Evolutionary conservation across 202 grass and related monocot species (phyloP).

Genomic region (Panicum hallii): DNA sequence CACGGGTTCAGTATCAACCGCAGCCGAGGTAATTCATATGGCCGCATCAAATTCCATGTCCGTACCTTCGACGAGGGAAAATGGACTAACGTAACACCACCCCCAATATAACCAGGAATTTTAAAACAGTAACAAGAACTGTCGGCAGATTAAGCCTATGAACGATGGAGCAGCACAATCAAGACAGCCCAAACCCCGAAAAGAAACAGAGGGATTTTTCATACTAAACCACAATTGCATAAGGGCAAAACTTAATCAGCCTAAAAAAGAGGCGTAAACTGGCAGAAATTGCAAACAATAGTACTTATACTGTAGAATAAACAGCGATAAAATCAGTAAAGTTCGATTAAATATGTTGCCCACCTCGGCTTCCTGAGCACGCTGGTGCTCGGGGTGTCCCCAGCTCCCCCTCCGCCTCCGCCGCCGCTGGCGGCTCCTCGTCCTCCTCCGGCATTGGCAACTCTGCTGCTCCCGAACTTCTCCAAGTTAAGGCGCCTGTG

Average conservation of each 20-base stretch:
- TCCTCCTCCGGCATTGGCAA: slow-evolving; percentile 23
- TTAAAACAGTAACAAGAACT: background rate
- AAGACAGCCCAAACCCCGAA: background rate
- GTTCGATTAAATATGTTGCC: slow-evolving; percentile 6
- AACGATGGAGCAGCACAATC: slow-evolving; percentile 11
- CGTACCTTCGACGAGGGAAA: background rate
- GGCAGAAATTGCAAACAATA: background rate
- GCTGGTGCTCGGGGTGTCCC: slow-evolving; percentile 59
- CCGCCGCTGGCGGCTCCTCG: background rate
- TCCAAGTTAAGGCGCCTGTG: slow-evolving; percentile 62
- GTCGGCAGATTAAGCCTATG: background rate
- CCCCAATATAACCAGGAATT: background rate
- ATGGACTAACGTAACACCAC: background rate
- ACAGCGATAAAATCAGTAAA: slow-evolving; percentile 2
- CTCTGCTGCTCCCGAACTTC: slow-evolving; percentile 52
- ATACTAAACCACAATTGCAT: background rate
- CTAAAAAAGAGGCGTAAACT: background rate
- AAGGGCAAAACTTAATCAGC: background rate
- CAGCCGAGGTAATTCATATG: background rate
- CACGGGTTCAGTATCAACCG: background rate
- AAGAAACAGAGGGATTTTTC: background rate
- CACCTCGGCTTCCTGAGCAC: slow-evolving; percentile 78
- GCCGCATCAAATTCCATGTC: background rate
- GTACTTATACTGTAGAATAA: background rate
- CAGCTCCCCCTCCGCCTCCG: background rate